Evolutionary conservation across 805 yeast species (phyloP), one percentile per base, ranked within the genome.

Genomic region (Candida nanaspora): DNA sequence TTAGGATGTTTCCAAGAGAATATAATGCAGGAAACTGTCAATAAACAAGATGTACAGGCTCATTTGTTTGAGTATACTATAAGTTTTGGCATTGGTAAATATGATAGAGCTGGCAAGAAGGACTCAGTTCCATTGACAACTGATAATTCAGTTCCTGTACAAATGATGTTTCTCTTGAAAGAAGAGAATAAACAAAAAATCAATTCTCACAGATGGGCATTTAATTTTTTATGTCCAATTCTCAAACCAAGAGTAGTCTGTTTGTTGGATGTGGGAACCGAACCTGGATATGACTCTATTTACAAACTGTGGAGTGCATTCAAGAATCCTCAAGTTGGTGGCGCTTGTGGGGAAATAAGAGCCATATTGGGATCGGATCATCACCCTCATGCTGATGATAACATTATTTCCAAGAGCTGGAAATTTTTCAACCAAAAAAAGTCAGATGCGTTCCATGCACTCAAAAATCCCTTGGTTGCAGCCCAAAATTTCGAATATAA

Each of bases 401-500:
- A 56, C 16, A n/a, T 51, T 15, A 23, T 42, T 19, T 49, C 47
- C 11, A 55, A 47, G 32, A 4, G 49, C 14, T 55, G 53, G n/a
- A 46, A 52, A 26, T 48, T 48, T 39, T 59, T 69, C 79, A 48
- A 95, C 87, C 19, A 59, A 50, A 42, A 61, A 59, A 22, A 57
- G 43, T 41, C 60, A 49, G 52, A 63, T 68, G 40, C 69, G 81
- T 39, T 50, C 73, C 26, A 49, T 18, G 61, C 58, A 37, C 58
- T 86, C 37, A 88, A 95, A 3, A 62, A 61, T 42, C 98, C 98
- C 11, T 65, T 91, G 41, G 85, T 89, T 21, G 97, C 97, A 6
- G 94, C 97, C 0, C 98, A 91, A 61, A 89, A 91, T 62, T 91
- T 91, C 60, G 98, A 91, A 62, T 91, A 91, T 63, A 91, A 91